These are phyloP conservation scores for Hemisphaericaspora xylanilytica DNA, from an alignment of 1,139 yeast genomes.

Conservation along the genomic window DNA sequence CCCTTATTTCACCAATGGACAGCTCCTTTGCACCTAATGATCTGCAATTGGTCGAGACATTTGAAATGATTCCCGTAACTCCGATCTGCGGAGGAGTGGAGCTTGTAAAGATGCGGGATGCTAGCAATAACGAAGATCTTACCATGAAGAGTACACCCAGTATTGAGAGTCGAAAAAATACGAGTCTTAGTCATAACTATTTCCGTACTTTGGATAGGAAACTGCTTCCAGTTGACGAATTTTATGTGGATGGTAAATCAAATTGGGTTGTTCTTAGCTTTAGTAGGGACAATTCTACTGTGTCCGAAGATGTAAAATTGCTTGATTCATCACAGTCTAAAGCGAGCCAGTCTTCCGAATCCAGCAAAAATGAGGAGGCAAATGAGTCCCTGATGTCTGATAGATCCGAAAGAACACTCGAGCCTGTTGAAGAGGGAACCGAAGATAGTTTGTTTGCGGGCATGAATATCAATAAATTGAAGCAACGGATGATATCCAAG, in stretches of 20 bases:
- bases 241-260: constrained; percentile 28
- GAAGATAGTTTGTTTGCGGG: constrained; percentile 1
- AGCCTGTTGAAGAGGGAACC: constrained; percentile 1
- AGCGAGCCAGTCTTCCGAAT: not conserved
- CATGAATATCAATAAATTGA: not conserved
- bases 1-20: not conserved
- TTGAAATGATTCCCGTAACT: not conserved
- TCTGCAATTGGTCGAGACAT: not conserved
- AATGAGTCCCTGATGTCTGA: not conserved
- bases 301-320: not conserved
- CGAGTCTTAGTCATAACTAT: not conserved
- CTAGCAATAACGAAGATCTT: not conserved
- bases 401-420: constrained; percentile 1
- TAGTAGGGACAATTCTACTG: constrained; percentile 12
- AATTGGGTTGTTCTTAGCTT: constrained; percentile 33
- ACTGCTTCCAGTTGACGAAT: not conserved
- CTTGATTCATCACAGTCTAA: not conserved
- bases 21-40: not conserved
- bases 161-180: not conserved
- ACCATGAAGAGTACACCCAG: constrained; percentile 1
- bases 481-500: constrained; percentile 1
- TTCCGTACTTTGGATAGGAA: not conserved
- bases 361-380: not conserved
- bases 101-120: not conserved
- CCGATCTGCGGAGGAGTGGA: not conserved